Conservation (phyloP, 2,329 filamentous ascomycete genomes). For the Penicillium capsulatum region DNA sequence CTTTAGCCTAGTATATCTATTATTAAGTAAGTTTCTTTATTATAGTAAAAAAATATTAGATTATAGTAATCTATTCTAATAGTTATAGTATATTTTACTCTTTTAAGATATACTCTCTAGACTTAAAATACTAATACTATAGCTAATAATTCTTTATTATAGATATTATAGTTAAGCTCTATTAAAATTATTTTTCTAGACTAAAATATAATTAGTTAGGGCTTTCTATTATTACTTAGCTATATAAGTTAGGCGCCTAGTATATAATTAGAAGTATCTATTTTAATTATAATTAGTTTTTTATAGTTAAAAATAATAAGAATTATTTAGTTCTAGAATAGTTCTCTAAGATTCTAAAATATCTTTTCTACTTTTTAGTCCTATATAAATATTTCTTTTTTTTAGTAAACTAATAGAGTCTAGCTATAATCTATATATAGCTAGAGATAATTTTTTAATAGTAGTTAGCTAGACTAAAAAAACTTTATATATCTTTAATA, state of each 20-base stretch:
- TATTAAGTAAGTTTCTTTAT: too few species aligned
- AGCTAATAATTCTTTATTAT: too few species aligned
- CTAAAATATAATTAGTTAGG: too few species aligned
- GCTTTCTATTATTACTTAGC: too few species aligned
- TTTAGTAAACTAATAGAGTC: neutral
- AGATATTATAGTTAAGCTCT: neutral
- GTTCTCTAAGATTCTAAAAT: neutral
- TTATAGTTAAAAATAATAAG: conserved; percentile 6
- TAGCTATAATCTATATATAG: neutral
- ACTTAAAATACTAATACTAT: too few species aligned
- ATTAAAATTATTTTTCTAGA: neutral
- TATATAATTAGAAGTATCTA: neutral
- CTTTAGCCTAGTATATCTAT: too few species aligned
- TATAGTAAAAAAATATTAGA: neutral
- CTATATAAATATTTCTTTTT: conserved; percentile 21
- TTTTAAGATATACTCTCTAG: too few species aligned
- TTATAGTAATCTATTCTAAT: too few species aligned
- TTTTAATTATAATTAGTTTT: conserved; percentile 17
- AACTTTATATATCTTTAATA: too few species aligned
- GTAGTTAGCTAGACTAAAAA: neutral
- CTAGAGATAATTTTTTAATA: neutral
- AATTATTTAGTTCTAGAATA: neutral
- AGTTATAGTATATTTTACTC: too few species aligned
- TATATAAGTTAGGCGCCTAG: neutral
- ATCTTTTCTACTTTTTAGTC: neutral